These are phyloP conservation scores for Eucalyptus guilfoylei DNA, from an alignment of 345 rosid species.

Conservation along the genomic window DNA sequence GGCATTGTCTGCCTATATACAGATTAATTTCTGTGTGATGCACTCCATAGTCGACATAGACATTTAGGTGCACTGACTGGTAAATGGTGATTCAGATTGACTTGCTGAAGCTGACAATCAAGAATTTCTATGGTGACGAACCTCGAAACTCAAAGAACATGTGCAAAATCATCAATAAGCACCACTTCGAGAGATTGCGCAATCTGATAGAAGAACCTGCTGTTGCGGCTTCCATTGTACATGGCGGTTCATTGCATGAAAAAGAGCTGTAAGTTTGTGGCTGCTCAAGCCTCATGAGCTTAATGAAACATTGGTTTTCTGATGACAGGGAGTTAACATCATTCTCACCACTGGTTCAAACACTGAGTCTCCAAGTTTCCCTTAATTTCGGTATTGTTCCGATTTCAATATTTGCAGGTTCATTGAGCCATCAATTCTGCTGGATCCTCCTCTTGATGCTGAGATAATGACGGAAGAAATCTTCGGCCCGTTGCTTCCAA, in stretches of 20 bases:
- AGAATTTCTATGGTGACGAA: constrained; percentile 47
- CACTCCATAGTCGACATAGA: neutral
- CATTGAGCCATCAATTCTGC: constrained; percentile 54
- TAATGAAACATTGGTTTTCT: neutral
- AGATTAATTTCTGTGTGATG: neutral
- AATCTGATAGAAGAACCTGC: constrained; percentile 45
- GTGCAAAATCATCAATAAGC: constrained; percentile 36
- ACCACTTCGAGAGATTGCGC: constrained; percentile 44
- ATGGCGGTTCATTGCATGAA: constrained; percentile 64
- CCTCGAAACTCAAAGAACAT: constrained; percentile 38
- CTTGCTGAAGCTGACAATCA: constrained; percentile 24
- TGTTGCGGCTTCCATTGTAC: constrained; percentile 44
- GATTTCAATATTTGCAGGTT: constrained; percentile 10
- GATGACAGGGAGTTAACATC: neutral
- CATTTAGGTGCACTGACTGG: neutral
- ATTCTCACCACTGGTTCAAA: neutral
- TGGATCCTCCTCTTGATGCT: constrained; percentile 58
- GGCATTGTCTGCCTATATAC: neutral
- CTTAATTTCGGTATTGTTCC: neutral
- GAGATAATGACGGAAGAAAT: constrained; percentile 51
- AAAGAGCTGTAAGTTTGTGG: constrained; percentile 32
- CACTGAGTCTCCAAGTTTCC: neutral
- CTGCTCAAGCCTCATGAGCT: neutral
- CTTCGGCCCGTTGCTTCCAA: constrained; percentile 63
- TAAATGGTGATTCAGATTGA: constrained; percentile 41